Evolutionary conservation across 805 yeast genomes (phyloP).

Genomic region (Candida yuanshanica): DNA sequence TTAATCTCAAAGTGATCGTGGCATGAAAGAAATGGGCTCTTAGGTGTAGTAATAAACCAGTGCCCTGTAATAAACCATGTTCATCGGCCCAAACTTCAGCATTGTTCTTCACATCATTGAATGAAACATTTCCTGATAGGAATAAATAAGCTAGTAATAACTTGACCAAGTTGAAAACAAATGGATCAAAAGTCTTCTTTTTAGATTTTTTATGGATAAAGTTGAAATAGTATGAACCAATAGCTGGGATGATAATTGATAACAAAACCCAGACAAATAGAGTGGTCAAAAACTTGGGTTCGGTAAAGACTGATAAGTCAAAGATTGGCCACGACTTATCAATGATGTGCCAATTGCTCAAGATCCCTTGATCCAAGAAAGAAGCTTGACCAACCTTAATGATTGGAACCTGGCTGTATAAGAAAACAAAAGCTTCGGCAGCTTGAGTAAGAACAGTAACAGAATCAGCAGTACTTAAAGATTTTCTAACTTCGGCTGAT

Average conservation of each 20-base stretch:
- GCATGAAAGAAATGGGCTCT: conserved; percentile 21
- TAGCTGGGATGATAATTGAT: conserved; percentile 18
- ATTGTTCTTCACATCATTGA: conserved; percentile 24
- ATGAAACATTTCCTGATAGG: conserved; percentile 21
- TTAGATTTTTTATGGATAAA: conserved; percentile 22
- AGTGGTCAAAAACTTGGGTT: conserved; percentile 15
- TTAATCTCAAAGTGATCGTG: conserved; percentile 21
- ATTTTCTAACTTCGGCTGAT: conserved; percentile 15
- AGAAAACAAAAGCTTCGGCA: conserved; percentile 16
- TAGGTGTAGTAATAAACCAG: conserved; percentile 11
- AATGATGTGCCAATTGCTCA: conserved; percentile 16
- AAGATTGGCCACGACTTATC: conserved; percentile 11
- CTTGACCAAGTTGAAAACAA: conserved; percentile 45
- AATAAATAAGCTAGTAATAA: conserved; percentile 36
- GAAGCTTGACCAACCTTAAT: conserved; percentile 13
- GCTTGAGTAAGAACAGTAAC: conserved; percentile 16
- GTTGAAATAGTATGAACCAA: conserved; percentile 26
- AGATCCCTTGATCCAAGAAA: conserved; percentile 17
- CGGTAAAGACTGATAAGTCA: conserved; percentile 17
- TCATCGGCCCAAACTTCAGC: conserved; percentile 25
- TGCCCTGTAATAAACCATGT: conserved; percentile 18
- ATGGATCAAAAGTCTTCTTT: conserved; percentile 46
- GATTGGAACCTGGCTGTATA: conserved; percentile 15
- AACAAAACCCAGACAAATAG: conserved; percentile 22
- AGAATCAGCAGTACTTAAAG: conserved; percentile 25